Conservation (phyloP, 768 basidiomycete species). For the Lactarius akahatsu region DNA sequence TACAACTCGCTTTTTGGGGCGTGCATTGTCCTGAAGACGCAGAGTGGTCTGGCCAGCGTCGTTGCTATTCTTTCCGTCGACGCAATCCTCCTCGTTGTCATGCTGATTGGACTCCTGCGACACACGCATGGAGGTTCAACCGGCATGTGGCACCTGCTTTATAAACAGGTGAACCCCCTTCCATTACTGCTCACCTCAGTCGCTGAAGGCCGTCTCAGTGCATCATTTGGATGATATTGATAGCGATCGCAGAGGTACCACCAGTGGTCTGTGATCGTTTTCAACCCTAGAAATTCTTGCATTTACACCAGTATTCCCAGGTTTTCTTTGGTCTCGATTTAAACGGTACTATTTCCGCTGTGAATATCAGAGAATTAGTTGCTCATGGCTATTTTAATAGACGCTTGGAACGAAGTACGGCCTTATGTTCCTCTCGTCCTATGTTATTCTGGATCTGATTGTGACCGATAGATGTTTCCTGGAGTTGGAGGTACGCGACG, state of each 20-base stretch:
- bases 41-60: background rate
- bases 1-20: background rate
- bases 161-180: background rate
- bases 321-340: too few species aligned
- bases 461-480: too few species aligned
- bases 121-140: background rate
- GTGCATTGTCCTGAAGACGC: background rate
- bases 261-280: too few species aligned
- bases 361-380: too few species aligned
- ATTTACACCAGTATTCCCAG: too few species aligned
- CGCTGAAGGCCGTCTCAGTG: background rate
- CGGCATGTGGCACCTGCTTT: background rate
- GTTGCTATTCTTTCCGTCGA: background rate
- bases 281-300: too few species aligned
- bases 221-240: slow-evolving; percentile 1
- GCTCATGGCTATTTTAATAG: too few species aligned
- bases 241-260: background rate
- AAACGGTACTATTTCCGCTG: too few species aligned
- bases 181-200: background rate
- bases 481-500: too few species aligned
- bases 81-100: background rate
- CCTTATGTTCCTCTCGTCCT: too few species aligned
- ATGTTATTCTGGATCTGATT: too few species aligned
- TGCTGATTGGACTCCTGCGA: slow-evolving; percentile 1
- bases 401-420: too few species aligned